Base-by-base conservation (phyloP, 1,139 yeast species). In the Kluyveromyces marxianus region DNA sequence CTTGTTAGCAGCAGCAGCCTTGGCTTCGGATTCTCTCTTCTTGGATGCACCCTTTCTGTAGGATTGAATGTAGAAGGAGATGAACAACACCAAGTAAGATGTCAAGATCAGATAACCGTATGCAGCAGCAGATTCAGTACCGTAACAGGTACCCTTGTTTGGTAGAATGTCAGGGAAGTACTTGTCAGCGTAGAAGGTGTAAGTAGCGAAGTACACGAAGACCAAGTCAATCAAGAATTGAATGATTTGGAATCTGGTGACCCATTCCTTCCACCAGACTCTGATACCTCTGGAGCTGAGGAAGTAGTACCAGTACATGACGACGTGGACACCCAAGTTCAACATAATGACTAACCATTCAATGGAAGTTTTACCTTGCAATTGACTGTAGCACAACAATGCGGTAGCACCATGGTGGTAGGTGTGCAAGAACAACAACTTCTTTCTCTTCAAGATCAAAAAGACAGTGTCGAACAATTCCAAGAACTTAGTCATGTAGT, bases 191-290 rank as follows among this genome's bases (percentile, higher is more conserved):
- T 79, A 79, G 64, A 81, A 84, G 52, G 87, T 82, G 74, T 87
- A 90, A 47, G 96, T 83, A 47, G 96, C 96, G 66, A 86, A 87
- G 74, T 89, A 90, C 55, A 90, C 95, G 64, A 89, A 89, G 40
- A 77, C 79, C 65, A 92, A 77, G 68, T 92, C 98, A 61, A 92
- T 76, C 60, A 92, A 73, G 62, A 92, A 92, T 72, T 92, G 98
- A 60, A 86, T 77, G 69, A 92, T 92, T 74, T 92, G 98, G 76
- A 87, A 82, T 57, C 96, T 79, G 44, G 98, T 92, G 58, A 92
- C 97, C 97, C 97, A 92, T 71, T 90, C 96, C 71, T 92, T 92
- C 98, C 98, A 92, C 97, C 97, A 90, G 49, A 92, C 97, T 59
- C 92, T 82, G 65, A 90, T 86, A 50, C 96, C 96, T 67, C 96